phyloP scores from a whole-genome alignment of 2,329 filamentous ascomycete species.

The Exophiala aquamarina region DNA sequence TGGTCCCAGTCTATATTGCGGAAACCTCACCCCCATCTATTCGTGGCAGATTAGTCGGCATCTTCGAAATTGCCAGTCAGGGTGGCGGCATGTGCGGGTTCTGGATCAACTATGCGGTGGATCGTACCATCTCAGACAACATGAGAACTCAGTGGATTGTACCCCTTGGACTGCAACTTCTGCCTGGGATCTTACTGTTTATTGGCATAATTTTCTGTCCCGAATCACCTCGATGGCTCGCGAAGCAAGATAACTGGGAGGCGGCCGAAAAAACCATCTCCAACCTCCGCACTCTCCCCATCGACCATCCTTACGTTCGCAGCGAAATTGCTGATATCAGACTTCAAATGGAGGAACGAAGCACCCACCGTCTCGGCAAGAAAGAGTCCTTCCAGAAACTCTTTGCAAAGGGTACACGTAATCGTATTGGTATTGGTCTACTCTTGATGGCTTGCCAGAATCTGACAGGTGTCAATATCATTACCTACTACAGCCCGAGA shows the following conservation, averaged over 20 bases:
- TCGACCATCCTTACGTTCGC: conserved; percentile 54
- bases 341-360: conserved; percentile 61
- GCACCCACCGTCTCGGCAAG: conserved; percentile 55
- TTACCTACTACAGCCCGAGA: conserved; percentile 68
- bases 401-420: conserved; percentile 51
- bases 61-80: conserved; percentile 54
- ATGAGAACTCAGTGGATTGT: conserved; percentile 55
- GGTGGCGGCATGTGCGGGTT: conserved; percentile 53
- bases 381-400: conserved; percentile 58
- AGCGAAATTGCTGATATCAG: conserved; percentile 62
- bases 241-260: conserved; percentile 43
- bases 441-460: conserved; percentile 54
- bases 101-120: conserved; percentile 54
- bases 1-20: conserved; percentile 45
- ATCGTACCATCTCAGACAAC: conserved; percentile 32
- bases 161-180: conserved; percentile 53
- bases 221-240: conserved; percentile 51
- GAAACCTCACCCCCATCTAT: conserved; percentile 47
- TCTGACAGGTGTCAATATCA: conserved; percentile 55
- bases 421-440: conserved; percentile 55
- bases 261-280: conserved; percentile 58
- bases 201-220: conserved; percentile 51
- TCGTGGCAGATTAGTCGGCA: conserved; percentile 48
- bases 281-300: conserved; percentile 54
- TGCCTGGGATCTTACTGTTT: conserved; percentile 48